A percentile compares a stretch with the other conserved stretches of the same genome.
Conservation (phyloP, 2,329 filamentous ascomycete species). For the Simplicillium sp. region DNA sequence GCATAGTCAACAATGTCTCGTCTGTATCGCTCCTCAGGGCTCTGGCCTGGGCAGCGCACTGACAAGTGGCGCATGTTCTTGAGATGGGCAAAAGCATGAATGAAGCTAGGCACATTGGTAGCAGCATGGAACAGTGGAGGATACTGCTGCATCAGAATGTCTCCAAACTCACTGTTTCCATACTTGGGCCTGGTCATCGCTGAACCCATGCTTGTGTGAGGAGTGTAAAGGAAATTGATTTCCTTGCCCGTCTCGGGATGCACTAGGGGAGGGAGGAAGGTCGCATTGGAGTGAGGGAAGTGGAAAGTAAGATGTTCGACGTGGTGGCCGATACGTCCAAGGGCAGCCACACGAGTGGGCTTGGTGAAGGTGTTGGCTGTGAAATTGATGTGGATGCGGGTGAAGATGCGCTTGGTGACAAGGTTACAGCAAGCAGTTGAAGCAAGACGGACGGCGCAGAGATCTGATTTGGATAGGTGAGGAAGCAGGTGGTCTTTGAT, state of each 20-base stretch:
- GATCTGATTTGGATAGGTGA: constrained; percentile 37
- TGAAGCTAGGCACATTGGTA: constrained; percentile 78
- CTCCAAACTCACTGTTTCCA: constrained; percentile 67
- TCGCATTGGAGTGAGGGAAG: constrained; percentile 67
- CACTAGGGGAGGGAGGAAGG: constrained; percentile 76
- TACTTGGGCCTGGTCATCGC: constrained; percentile 64
- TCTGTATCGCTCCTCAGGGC: constrained; percentile 59
- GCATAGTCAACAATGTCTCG: constrained; percentile 79
- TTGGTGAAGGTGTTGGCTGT: constrained; percentile 67
- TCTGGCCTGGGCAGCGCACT: constrained; percentile 67
- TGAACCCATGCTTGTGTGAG: constrained; percentile 57
- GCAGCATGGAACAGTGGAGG: constrained; percentile 83
- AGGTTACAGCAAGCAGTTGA: constrained; percentile 63
- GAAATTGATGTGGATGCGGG: constrained; percentile 61
- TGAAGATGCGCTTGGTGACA: constrained; percentile 60
- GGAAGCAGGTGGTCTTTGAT: constrained; percentile 42
- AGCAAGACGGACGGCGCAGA: constrained; percentile 54
- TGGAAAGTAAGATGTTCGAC: constrained; percentile 71
- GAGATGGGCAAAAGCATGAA: constrained; percentile 61
- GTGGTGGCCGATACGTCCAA: constrained; percentile 69
- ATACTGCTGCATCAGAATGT: constrained; percentile 78
- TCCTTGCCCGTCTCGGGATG: constrained; percentile 70
- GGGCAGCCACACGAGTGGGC: constrained; percentile 60
- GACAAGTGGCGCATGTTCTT: constrained; percentile 64
- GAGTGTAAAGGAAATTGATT: constrained; percentile 72